These are phyloP conservation scores for Agrocybe praecox DNA, from an alignment of 768 basidiomycete genomes.

Conservation along the genomic window DNA sequence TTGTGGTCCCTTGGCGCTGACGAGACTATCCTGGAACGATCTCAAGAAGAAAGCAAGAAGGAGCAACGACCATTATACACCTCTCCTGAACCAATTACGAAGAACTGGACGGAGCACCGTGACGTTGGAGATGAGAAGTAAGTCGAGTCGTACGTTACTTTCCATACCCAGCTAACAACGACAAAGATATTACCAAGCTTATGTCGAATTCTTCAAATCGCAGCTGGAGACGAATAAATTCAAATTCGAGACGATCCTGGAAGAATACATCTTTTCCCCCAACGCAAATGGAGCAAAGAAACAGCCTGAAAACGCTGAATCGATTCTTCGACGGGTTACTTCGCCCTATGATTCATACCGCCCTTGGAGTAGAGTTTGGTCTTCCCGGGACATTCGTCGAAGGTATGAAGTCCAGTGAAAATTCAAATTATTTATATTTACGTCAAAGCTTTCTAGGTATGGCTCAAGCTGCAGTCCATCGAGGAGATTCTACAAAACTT, in stretches of 20 bases:
- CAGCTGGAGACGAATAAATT: conserved; percentile 37
- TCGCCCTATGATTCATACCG: conserved; percentile 62
- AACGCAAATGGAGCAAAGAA: conserved; percentile 39
- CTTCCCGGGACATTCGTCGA: conserved; percentile 27
- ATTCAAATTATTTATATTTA: not conserved
- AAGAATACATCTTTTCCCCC: conserved; percentile 57
- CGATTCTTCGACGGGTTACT: conserved; percentile 55
- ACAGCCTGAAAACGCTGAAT: conserved; percentile 39
- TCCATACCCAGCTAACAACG: not conserved
- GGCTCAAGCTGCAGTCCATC: conserved; percentile 18
- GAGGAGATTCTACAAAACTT: not conserved
- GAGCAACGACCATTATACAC: conserved; percentile 38
- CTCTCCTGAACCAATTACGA: conserved; percentile 47
- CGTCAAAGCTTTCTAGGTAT: conserved; percentile 9
- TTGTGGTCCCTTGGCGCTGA: conserved; percentile 31
- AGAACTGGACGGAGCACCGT: conserved; percentile 54
- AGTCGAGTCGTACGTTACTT: no score
- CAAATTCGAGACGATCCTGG: conserved; percentile 39
- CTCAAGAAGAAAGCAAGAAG: conserved; percentile 33
- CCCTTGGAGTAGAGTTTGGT: conserved; percentile 61
- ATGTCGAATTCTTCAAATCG: conserved; percentile 50
- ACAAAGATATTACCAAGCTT: conserved; percentile 53
- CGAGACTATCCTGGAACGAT: conserved; percentile 35
- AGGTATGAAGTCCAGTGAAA: conserved; percentile 4
- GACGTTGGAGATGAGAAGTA: conserved; percentile 60